These are phyloP conservation scores for Carex arenaria DNA, from an alignment of 202 grass and related monocot species.

Conservation along the genomic window DNA sequence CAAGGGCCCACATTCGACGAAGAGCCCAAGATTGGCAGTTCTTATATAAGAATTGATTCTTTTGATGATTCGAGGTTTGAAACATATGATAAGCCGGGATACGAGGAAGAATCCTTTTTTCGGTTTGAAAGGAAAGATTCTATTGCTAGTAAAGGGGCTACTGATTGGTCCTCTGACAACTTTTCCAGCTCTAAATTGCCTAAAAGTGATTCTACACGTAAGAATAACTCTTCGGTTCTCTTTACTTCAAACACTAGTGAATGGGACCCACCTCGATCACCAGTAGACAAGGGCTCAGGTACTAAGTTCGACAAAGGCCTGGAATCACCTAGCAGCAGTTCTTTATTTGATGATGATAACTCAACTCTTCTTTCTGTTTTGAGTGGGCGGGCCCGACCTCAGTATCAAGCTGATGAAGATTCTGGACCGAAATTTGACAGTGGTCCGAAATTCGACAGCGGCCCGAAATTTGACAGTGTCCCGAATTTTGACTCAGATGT, in stretches of 20 bases:
- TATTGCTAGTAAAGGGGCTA: not conserved
- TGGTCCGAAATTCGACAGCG: not conserved
- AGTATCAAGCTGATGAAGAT: not conserved
- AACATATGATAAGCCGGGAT: not conserved
- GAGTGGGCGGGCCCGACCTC: not conserved
- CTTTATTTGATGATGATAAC: not conserved
- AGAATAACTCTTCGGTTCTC: not conserved
- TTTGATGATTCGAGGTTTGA: constrained; percentile 9
- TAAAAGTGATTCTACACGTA: not conserved
- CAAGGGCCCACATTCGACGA: not conserved
- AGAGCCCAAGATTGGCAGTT: not conserved
- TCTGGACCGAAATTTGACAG: constrained; percentile 9
- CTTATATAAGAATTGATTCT: constrained; percentile 5
- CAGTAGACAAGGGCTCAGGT: not conserved
- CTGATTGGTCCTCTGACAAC: not conserved
- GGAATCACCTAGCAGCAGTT: not conserved
- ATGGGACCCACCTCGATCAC: constrained; percentile 9
- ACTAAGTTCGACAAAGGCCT: not conserved
- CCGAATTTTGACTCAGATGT: constrained; percentile 16
- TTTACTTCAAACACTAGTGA: not conserved
- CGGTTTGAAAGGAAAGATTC: not conserved
- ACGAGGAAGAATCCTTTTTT: constrained; percentile 6
- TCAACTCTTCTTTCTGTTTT: constrained; percentile 12
- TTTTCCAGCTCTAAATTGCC: not conserved
- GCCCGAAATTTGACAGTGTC: no score